A percentile compares a stretch with the other conserved stretches of the same genome.
phyloP scores from a whole-genome alignment of 140 eudicot species.

The Erigeron philadelphicus region DNA sequence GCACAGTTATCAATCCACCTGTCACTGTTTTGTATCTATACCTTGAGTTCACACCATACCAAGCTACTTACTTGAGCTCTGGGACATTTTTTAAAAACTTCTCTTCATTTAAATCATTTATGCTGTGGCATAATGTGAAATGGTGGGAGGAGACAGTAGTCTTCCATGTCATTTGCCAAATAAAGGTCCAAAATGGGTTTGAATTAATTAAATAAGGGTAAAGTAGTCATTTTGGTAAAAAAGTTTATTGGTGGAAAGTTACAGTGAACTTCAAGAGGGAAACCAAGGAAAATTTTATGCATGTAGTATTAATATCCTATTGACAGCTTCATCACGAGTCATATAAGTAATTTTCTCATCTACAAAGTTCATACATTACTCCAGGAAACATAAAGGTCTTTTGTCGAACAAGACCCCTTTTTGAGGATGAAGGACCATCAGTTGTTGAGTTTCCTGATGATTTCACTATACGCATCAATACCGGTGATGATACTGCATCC shows the following conservation, averaged over 20 bases:
- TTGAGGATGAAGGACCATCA: conserved; percentile 93
- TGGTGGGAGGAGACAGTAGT: conserved; percentile 1
- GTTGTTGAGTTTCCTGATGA: conserved; percentile 92
- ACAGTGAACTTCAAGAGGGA: not conserved
- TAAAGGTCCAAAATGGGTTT: conserved; percentile 7
- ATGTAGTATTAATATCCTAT: conserved; percentile 3
- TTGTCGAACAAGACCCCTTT: conserved; percentile 95
- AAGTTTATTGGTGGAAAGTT: not conserved
- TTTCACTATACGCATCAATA: conserved; percentile 63
- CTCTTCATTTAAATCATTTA: not conserved
- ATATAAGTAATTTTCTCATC: not conserved
- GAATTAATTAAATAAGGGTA: not conserved
- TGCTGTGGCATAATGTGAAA: not conserved
- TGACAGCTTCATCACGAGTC: conserved; percentile 3
- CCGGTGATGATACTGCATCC: conserved; percentile 70
- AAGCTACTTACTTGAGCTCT: conserved; percentile 12
- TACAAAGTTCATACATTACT: conserved; percentile 20
- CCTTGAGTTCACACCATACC: not conserved
- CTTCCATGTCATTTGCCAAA: conserved; percentile 3
- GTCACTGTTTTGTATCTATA: conserved; percentile 9
- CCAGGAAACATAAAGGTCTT: conserved; percentile 83
- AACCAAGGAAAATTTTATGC: not conserved
- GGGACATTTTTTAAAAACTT: not conserved
- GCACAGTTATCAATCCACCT: conserved; percentile 8
- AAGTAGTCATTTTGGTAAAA: conserved; percentile 7